Base-by-base conservation (phyloP, 2,329 filamentous ascomycete genomes). In the Gremmenia infestans region DNA sequence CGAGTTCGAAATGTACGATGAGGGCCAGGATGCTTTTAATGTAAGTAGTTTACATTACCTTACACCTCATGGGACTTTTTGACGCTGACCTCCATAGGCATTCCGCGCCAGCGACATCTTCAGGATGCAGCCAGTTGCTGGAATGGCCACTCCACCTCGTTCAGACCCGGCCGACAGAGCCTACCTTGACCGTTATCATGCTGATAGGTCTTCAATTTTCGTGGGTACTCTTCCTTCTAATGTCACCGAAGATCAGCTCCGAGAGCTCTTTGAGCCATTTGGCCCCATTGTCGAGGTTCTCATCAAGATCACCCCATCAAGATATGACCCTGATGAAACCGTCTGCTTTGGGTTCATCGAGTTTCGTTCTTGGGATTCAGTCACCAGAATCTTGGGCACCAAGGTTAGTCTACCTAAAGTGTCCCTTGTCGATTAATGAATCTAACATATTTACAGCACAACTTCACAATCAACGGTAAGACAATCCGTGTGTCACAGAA, bases 1-100 rank as follows among this genome's bases (percentile, higher is more conserved):
- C 32, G 73, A 77, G 25, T 85, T 78, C 58, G 68, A 72, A 42
- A 73, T 72, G 59, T 85, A 80, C 50, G 78, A 83, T 56, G 70
- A 76, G 3, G 71, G 69, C 23, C 74, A 81, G 22, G 75, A 81
- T 55, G 74, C 81, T 4, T 70, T 76, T 32, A 64, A 70, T 25
- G 80, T 81, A 70, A 72, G 78, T 68, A 4, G 22, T 50, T 23
- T 36, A 40, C 3, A 52, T 5, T 47, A 9, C n/a, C 5, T 19
- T 47, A 6, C n/a, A n/a, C 23, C 8, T 32, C 9, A 9, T 32
- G 28, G 4, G 28, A 32, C 28, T 32, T 32, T 23, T 22, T 42
- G 15, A 14, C 23, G 43, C 59, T 62, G 25, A 59, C 39, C 15
- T 17, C 48, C 45, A 47, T 5, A 68, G 67, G 63, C 62, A 54